Conservation (phyloP, 176 grass and related monocot genomes). For the Aegilops tauschii region DNA sequence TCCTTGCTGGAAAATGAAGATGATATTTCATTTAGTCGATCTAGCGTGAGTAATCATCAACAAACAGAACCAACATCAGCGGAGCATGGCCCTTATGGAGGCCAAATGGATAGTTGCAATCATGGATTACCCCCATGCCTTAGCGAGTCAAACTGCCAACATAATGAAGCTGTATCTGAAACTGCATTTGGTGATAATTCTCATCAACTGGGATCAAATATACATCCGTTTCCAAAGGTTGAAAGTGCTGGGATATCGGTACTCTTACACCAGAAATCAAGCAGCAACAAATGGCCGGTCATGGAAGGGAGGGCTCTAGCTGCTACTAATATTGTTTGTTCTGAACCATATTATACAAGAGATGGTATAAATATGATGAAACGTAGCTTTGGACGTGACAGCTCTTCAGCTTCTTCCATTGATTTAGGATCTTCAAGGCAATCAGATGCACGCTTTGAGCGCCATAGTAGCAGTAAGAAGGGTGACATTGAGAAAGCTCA, state of each 20-base stretch:
- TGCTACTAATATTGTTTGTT: conserved; percentile 58
- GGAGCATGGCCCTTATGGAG: conserved; percentile 2
- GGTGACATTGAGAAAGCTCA: conserved; percentile 49
- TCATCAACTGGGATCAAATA: conserved; percentile 38
- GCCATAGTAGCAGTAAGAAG: conserved; percentile 47
- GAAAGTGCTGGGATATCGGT: conserved; percentile 67
- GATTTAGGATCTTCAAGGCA: conserved; percentile 82
- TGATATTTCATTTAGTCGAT: conserved; percentile 1
- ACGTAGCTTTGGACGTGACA: conserved; percentile 59
- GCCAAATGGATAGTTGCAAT: conserved; percentile 25
- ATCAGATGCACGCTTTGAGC: conserved; percentile 44
- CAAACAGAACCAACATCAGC: conserved; percentile 23
- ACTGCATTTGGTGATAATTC: conserved; percentile 28
- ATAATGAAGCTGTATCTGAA: conserved; percentile 26
- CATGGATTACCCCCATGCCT: conserved; percentile 19
- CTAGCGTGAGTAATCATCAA: conserved; percentile 19
- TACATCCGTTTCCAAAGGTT: conserved; percentile 19
- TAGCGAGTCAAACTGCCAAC: neutral
- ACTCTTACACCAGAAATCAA: conserved; percentile 64
- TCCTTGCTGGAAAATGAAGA: conserved; percentile 11
- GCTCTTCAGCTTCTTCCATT: conserved; percentile 73
- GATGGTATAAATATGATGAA: conserved; percentile 62
- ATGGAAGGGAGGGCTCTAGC: conserved; percentile 49
- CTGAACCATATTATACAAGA: conserved; percentile 71
- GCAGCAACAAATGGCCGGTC: conserved; percentile 60